Conservation (phyloP, 2,329 filamentous ascomycete species). For the Colletotrichum paranaense region DNA sequence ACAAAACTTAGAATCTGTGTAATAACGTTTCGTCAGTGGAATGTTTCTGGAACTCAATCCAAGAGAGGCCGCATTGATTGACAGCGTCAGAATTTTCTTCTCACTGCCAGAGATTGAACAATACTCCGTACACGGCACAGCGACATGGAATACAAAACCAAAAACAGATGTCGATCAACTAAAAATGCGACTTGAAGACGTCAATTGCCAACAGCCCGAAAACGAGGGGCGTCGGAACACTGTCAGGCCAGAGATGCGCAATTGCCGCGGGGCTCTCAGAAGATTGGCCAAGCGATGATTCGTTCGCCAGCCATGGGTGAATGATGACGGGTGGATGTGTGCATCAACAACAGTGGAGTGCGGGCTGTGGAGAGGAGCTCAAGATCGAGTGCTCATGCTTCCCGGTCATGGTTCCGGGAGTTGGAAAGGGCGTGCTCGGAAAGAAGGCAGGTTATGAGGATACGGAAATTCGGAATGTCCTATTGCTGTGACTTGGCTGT, state of each 20-base stretch:
- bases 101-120: neutral
- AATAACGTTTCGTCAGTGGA: neutral
- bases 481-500: neutral
- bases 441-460: slow-evolving; percentile 11
- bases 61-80: neutral
- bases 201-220: slow-evolving; percentile 19
- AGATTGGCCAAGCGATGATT: slow-evolving; percentile 4
- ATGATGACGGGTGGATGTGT: slow-evolving; percentile 14
- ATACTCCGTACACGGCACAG: neutral
- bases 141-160: neutral
- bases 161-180: slow-evolving; percentile 11
- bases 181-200: slow-evolving; percentile 21
- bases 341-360: neutral
- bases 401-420: neutral
- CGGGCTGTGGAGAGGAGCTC: neutral
- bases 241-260: slow-evolving; percentile 27
- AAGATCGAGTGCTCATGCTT: neutral
- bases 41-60: neutral
- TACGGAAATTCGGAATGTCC: neutral
- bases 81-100: neutral
- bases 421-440: neutral
- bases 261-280: slow-evolving; percentile 22
- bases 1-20: neutral
- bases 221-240: slow-evolving; percentile 1
- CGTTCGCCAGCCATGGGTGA: neutral